phyloP scores from a whole-genome alignment of 306 rosid species.

The Malus sylvestris region DNA sequence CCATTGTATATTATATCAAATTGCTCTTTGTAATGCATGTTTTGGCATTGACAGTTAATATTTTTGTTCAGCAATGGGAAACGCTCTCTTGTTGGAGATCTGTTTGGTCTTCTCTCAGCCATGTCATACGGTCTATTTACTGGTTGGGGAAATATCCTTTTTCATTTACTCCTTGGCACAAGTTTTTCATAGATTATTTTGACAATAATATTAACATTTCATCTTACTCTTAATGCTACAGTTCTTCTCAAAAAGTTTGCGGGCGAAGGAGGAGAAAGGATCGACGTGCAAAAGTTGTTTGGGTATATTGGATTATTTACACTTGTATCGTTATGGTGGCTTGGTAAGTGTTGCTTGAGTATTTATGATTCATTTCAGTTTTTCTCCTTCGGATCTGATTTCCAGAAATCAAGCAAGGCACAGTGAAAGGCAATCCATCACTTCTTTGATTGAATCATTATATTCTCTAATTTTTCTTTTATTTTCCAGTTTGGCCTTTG shows the following conservation, averaged over 20 bases:
- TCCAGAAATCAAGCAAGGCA: slow-evolving; percentile 4
- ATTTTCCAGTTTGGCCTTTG: slow-evolving; percentile 78
- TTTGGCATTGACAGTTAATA: slow-evolving; percentile 37
- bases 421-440: background rate
- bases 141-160: slow-evolving; percentile 39
- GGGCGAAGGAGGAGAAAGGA: slow-evolving; percentile 88
- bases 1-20: background rate
- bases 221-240: slow-evolving; percentile 22
- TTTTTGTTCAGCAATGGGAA: slow-evolving; percentile 68
- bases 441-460: background rate
- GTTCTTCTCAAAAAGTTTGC: slow-evolving; percentile 81
- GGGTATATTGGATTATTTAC: slow-evolving; percentile 95
- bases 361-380: background rate
- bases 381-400: background rate
- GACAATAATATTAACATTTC: slow-evolving; percentile 3
- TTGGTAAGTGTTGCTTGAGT: slow-evolving; percentile 41
- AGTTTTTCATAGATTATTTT: background rate
- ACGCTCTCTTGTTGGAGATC: slow-evolving; percentile 75
- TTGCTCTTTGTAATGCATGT: slow-evolving; percentile 33
- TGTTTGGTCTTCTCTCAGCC: slow-evolving; percentile 92
- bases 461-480: background rate
- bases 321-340: slow-evolving; percentile 88
- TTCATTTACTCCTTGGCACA: background rate
- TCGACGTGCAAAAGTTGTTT: slow-evolving; percentile 90
- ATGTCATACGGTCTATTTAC: slow-evolving; percentile 86